Conservation (phyloP, 2,329 filamentous ascomycete species). For the Penicillium sp. region DNA sequence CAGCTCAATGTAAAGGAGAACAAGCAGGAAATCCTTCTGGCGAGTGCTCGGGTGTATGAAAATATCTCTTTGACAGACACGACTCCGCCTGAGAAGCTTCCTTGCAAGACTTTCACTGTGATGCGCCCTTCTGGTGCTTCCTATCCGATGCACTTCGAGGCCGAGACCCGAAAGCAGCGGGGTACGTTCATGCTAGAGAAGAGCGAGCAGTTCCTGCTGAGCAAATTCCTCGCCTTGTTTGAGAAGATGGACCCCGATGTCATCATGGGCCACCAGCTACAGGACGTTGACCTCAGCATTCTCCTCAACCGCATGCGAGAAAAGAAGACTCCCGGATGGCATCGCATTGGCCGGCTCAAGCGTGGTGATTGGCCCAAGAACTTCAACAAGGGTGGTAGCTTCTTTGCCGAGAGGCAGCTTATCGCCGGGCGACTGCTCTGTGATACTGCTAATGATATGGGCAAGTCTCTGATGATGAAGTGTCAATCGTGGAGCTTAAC, state of each 20-base stretch:
- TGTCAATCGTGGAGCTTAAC: constrained; percentile 98
- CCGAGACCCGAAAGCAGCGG: constrained; percentile 66
- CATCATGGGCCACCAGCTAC: constrained; percentile 88
- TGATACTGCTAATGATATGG: constrained; percentile 91
- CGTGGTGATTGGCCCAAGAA: constrained; percentile 80
- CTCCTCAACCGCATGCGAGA: constrained; percentile 80
- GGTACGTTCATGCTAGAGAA: constrained; percentile 76
- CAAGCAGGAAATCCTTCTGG: constrained; percentile 90
- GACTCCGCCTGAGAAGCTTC: constrained; percentile 79
- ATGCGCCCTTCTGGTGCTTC: constrained; percentile 72
- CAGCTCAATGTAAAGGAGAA: constrained; percentile 86
- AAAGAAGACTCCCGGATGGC: constrained; percentile 91
- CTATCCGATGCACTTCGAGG: constrained; percentile 85
- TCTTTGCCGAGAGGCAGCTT: constrained; percentile 88
- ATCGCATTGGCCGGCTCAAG: constrained; percentile 81
- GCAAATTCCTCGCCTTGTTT: constrained; percentile 83
- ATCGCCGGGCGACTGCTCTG: constrained; percentile 86
- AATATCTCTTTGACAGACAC: constrained; percentile 83
- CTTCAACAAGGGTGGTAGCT: constrained; percentile 78
- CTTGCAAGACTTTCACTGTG: constrained; percentile 84
- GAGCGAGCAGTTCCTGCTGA: constrained; percentile 77
- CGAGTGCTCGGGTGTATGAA: constrained; percentile 88
- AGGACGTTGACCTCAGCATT: constrained; percentile 93
- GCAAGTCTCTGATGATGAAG: constrained; percentile 94
- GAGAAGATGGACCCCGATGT: constrained; percentile 89